A percentile compares a stretch with the other conserved stretches of the same genome.
Conservation (phyloP, 345 rosid genomes). For the Linum usitatissimum region DNA sequence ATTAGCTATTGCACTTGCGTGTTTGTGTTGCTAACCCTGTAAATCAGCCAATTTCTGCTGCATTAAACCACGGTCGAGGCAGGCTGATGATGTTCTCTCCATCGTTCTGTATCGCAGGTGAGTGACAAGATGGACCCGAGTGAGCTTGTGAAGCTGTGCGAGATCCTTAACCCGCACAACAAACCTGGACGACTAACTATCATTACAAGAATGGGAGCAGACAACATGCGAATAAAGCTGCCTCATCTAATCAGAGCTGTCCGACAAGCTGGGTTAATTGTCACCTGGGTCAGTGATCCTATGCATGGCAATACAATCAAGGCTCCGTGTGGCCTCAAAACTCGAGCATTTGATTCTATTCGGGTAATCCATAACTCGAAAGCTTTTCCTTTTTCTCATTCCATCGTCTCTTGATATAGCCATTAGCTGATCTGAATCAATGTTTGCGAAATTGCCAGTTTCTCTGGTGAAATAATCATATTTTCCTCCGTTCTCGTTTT, state of each 20-base stretch:
- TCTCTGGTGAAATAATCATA: too few relatives aligned
- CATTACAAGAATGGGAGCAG: slow-evolving; percentile 58
- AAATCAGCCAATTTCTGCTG: too few relatives aligned
- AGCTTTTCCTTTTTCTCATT: too few relatives aligned
- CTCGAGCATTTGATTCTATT: slow-evolving; percentile 50
- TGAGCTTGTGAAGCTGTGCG: slow-evolving; percentile 44
- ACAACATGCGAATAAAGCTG: slow-evolving; percentile 52
- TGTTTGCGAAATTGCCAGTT: too few relatives aligned
- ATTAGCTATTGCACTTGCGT: too few relatives aligned
- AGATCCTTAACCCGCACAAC: slow-evolving; percentile 50
- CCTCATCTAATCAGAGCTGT: slow-evolving; percentile 50
- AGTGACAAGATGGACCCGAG: slow-evolving; percentile 58
- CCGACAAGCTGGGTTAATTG: slow-evolving; percentile 51
- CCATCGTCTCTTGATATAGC: too few relatives aligned
- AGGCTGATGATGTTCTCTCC: slow-evolving; percentile 1
- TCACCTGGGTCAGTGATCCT: slow-evolving; percentile 67
- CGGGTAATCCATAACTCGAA: slow-evolving; percentile 14
- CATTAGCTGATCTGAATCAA: background rate
- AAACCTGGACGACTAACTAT: slow-evolving; percentile 49
- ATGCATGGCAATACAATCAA: slow-evolving; percentile 64
- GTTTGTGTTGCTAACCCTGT: too few relatives aligned
- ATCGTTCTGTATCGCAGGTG: slow-evolving; percentile 22
- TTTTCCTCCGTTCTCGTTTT: background rate
- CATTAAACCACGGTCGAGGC: background rate
- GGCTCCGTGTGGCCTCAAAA: slow-evolving; percentile 54